Conservation (phyloP, 495 filamentous ascomycete species). For the Aspergillus asperescens region DNA sequence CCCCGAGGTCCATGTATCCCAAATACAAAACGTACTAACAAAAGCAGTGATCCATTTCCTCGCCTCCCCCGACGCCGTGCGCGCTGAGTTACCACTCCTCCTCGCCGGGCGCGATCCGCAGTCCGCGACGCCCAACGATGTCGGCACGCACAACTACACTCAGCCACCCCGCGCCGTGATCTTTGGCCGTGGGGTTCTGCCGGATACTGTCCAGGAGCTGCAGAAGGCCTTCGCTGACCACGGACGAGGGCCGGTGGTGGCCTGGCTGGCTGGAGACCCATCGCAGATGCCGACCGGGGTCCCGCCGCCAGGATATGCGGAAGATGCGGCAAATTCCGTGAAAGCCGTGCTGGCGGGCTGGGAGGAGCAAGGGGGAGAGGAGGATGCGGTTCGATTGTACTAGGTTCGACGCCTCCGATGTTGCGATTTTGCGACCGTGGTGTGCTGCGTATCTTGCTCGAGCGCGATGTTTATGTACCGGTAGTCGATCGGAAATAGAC, state of each 20-base stretch:
- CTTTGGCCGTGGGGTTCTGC: slow-evolving; percentile 26
- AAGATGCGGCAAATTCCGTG: slow-evolving; percentile 11
- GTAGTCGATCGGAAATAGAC: too few species aligned
- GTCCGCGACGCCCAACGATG: slow-evolving; percentile 14
- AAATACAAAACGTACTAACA: not conserved
- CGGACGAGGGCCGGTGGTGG: slow-evolving; percentile 16
- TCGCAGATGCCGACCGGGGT: slow-evolving; percentile 12
- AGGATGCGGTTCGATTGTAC: not conserved
- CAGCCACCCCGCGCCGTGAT: slow-evolving; percentile 26
- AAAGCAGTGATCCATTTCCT: slow-evolving; percentile 28
- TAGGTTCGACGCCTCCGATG: too few species aligned
- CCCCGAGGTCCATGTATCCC: not conserved
- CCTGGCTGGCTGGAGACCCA: slow-evolving; percentile 21
- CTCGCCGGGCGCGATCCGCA: slow-evolving; percentile 25
- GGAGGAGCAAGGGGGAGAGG: slow-evolving; percentile 19
- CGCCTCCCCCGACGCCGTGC: slow-evolving; percentile 15
- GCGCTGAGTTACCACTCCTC: slow-evolving; percentile 24
- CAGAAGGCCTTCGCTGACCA: slow-evolving; percentile 6
- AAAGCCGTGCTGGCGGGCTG: slow-evolving; percentile 20
- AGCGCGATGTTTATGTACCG: too few species aligned
- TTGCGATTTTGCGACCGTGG: too few species aligned
- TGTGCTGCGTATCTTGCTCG: too few species aligned
- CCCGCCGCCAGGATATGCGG: slow-evolving; percentile 17
- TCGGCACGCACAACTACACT: slow-evolving; percentile 31
- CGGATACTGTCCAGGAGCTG: slow-evolving; percentile 21